Percentiles rank a stretch among this genome's conserved stretches.
These are phyloP conservation scores for Brassica carinata DNA, from an alignment of 345 rosid species.

Conservation along the genomic window DNA sequence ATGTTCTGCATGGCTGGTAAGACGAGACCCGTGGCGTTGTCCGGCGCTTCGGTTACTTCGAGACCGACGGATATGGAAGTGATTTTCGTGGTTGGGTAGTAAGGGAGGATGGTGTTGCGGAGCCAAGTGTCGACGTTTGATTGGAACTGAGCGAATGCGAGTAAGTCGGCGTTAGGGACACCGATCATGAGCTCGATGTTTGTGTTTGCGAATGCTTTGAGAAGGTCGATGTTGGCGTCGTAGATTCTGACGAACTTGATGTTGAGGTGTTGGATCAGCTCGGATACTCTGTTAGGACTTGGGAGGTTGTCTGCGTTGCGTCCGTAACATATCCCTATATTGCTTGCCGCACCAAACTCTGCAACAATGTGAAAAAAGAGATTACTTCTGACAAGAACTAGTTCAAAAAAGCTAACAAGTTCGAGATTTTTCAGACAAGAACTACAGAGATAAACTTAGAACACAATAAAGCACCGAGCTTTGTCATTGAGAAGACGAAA, in stretches of 20 bases:
- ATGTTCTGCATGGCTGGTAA: conserved; percentile 91
- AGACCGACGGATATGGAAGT: conserved; percentile 81
- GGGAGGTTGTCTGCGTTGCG: conserved; percentile 98
- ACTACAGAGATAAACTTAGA: neutral
- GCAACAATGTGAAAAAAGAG: conserved; percentile 14
- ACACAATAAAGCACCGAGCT: neutral
- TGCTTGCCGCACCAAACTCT: conserved; percentile 68
- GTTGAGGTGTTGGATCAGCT: conserved; percentile 63
- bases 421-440: conserved; percentile 26
- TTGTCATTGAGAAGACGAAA: too few relatives aligned
- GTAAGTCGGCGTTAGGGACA: conserved; percentile 74
- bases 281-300: conserved; percentile 69
- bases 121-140: conserved; percentile 91
- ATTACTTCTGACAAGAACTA: neutral
- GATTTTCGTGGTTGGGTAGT: conserved; percentile 81
- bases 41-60: conserved; percentile 68
- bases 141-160: conserved; percentile 87
- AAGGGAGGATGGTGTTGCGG: conserved; percentile 77
- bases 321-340: conserved; percentile 90
- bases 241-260: conserved; percentile 81
- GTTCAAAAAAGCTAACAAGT: conserved; percentile 10
- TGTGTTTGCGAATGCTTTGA: conserved; percentile 90
- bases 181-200: conserved; percentile 88
- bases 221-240: conserved; percentile 87
- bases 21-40: conserved; percentile 63